These are phyloP conservation scores for Scutellaria baicalensis DNA, from an alignment of 257 asterid species.

Conservation along the genomic window DNA sequence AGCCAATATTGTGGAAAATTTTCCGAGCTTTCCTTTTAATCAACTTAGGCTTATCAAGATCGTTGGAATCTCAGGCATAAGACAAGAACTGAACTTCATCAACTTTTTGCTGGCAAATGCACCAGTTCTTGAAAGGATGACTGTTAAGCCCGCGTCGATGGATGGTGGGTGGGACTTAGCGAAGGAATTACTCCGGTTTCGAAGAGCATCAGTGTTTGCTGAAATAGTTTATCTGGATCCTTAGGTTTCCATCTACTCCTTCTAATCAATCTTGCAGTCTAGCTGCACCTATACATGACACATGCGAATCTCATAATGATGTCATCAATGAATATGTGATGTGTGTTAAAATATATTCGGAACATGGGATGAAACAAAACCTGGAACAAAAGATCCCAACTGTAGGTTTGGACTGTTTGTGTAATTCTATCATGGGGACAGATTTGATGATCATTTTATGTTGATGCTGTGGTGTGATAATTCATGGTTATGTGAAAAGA, in stretches of 20 bases:
- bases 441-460: neutral
- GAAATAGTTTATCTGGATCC: conserved; percentile 70
- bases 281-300: too few species aligned
- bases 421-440: neutral
- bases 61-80: conserved; percentile 55
- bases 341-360: too few species aligned
- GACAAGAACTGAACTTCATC: conserved; percentile 68
- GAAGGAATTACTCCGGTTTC: conserved; percentile 73
- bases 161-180: conserved; percentile 70
- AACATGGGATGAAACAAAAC: too few species aligned
- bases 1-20: conserved; percentile 21
- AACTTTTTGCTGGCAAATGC: conserved; percentile 65
- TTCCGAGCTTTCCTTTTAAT: conserved; percentile 32
- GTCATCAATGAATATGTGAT: too few species aligned
- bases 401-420: too few species aligned
- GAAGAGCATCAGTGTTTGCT: conserved; percentile 74
- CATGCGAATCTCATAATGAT: too few species aligned
- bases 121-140: conserved; percentile 75
- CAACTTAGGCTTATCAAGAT: conserved; percentile 62
- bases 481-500: too few species aligned
- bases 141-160: conserved; percentile 54
- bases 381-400: too few species aligned
- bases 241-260: conserved; percentile 13
- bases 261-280: too few species aligned
- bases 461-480: neutral